Base-by-base conservation (phyloP, 192 early-diverging fungal genomes). In the Podila clonocystis region DNA sequence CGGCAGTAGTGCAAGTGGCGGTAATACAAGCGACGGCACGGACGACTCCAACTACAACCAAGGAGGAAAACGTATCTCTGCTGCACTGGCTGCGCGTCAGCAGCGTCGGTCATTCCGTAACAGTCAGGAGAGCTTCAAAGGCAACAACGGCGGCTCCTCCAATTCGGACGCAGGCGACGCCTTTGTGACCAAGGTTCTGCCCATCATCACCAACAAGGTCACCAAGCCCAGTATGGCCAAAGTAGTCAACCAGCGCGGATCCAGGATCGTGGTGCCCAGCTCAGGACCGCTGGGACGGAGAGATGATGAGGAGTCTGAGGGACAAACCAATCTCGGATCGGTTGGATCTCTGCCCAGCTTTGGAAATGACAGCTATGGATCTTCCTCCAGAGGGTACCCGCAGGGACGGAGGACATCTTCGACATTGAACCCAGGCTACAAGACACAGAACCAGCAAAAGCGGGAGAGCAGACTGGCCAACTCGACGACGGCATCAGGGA, bases 201-300 rank as follows among this genome's bases (percentile, higher is more conserved):
- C 75, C 0, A 38, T 79, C 9, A 72, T 79, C 12, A 67, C 75
- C 12, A 67, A 28, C n/a, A 79, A 79, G 65, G 45, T 79, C 38
- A 68, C 71, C 5, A 72, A 73, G n/a, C 77, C 77, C 3, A 80
- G 60, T 11, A 15, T 73, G 33, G 71, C 71, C 29, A 80, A 80
- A 36, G 58, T 80, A 9, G 67, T 73, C 11, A 55, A 70, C 19
- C 68, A 62, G 12, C 70, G 69, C 26, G 76, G 76, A 50, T 68
- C 76, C 7, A 11, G 70, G 20, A 17, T 68, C 4, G 65, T 68
- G 1, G 41, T 70, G 29, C 61, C 76, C 11, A 63, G 41, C 48
- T 7, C 33, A 15, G 66, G 61, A 1, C 61, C 66, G 17, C 30
- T 70, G 2, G 55, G 66, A 12, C 49, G n/a, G 9, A 41, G 61